Conservation (phyloP, 345 rosid species). For the Raphanus raphanistrum region DNA sequence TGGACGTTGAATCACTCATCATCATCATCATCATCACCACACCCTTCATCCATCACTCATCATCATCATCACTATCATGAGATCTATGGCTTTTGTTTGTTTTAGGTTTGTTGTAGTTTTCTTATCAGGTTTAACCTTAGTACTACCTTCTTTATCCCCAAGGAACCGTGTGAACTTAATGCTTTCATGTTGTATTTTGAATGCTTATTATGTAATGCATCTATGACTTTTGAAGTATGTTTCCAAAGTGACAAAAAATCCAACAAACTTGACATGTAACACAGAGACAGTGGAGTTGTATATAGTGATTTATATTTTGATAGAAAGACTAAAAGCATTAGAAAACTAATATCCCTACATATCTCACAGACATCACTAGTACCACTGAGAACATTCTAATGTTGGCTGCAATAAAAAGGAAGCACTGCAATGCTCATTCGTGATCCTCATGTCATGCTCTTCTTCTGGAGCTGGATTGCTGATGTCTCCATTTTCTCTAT, state of each 20-base stretch:
- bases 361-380: too few relatives aligned
- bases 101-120: background rate
- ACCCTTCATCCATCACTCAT: too few relatives aligned
- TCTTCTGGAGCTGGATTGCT: background rate
- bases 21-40: background rate
- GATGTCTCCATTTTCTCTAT: background rate
- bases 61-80: background rate
- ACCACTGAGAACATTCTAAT: too few relatives aligned
- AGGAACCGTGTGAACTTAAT: background rate
- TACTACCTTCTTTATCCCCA: constrained; percentile 8
- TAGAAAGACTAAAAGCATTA: too few relatives aligned
- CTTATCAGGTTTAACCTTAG: background rate
- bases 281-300: background rate
- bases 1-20: background rate
- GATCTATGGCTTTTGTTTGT: background rate
- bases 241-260: background rate
- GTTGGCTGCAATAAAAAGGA: too few relatives aligned
- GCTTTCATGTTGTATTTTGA: background rate
- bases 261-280: background rate
- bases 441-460: background rate
- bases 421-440: too few relatives aligned
- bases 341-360: too few relatives aligned
- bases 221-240: background rate
- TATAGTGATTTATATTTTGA: too few relatives aligned
- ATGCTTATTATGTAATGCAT: background rate